Base-by-base conservation (phyloP, 805 yeast genomes). In the Teunomyces panamensis region DNA sequence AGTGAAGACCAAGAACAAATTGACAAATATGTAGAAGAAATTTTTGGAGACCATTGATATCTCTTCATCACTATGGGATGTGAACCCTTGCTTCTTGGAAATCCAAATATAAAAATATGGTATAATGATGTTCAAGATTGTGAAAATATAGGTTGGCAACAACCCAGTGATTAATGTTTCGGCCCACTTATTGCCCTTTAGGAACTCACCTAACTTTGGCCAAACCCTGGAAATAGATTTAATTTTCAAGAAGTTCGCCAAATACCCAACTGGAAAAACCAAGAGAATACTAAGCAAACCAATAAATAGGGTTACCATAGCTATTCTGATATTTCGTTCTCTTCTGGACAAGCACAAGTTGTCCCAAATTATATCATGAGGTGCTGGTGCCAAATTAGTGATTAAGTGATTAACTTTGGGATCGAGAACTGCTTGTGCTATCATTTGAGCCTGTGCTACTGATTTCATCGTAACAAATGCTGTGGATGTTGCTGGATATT, bases 391-490 rank as follows among this genome's bases (percentile, higher is more conserved):
- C 48, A 90, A 69, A 35, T 79, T 74, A 3, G 96, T 87, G 30
- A 91, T 87, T 45, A 94, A 71, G 49, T 83, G 87, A 60, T 87
- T 85, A 6, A 94, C 89, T 48, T 87, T 79, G 0, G 97, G 97
- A 61, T 91, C 97, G 49, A 94, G 65, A 0, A 92, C 91, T 0
- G 97, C 94, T 64, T 94, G 99, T 0, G 97, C 97, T 27, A 94
- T 85, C 88, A 90, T 85, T 64, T 92, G 99, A 2, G 98, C 97
- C 55, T 90, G 84, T 0, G 97, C 96, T 3, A 90, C 97, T 0
- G 94, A 80, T 54, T 88, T 92, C 96, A 92, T 87, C 0, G 98
- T 94, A 7, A 92, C 82, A 65, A 92, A 92, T 0, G 98, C 97
- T 0, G 92, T 85, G 27, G 95, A 89, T 0, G 96, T 88, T 0